Percentiles rank a stretch among this genome's conserved stretches.
Evolutionary conservation across 306 rosid species (phyloP).

Genomic region (Cucumis hystrix): DNA sequence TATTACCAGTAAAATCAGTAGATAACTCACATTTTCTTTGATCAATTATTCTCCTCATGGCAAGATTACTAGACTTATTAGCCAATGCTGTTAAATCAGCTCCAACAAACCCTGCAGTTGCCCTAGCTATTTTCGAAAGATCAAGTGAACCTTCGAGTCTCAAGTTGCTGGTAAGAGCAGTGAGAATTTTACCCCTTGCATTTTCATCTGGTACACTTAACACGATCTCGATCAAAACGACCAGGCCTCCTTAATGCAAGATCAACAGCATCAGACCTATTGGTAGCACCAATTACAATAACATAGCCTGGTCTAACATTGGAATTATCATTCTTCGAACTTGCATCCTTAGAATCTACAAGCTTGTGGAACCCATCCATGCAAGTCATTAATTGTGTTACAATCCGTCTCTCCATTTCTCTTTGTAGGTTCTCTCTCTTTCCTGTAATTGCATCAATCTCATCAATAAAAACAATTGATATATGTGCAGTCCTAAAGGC

Average conservation of each 20-base stretch:
- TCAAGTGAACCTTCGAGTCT: conserved; percentile 68
- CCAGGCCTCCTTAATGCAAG: conserved; percentile 78
- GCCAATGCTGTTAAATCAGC: conserved; percentile 75
- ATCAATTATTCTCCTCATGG: conserved; percentile 58
- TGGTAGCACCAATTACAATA: conserved; percentile 87
- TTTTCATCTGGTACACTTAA: conserved; percentile 55
- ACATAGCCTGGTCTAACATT: conserved; percentile 42
- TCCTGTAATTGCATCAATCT: conserved; percentile 77
- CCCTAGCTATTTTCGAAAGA: conserved; percentile 58
- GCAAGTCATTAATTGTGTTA: conserved; percentile 63
- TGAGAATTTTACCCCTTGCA: conserved; percentile 38
- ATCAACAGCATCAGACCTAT: conserved; percentile 84
- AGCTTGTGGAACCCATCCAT: conserved; percentile 52
- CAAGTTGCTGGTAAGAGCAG: conserved; percentile 40
- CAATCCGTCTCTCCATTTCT: conserved; percentile 76
- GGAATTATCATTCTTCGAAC: conserved; percentile 23
- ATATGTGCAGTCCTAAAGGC: conserved; percentile 74
- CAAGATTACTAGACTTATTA: conserved; percentile 66
- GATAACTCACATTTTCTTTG: conserved; percentile 33
- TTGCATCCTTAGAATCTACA: conserved; percentile 17
- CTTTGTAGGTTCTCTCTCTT: conserved; percentile 76
- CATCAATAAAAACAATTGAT: conserved; percentile 67
- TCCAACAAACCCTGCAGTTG: conserved; percentile 87
- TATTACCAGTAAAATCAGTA: conserved; percentile 19
- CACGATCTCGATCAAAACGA: conserved; percentile 61